Evolutionary conservation across 1,284 basidiomycete genomes (phyloP).

Genomic region (Pterula multifida): DNA sequence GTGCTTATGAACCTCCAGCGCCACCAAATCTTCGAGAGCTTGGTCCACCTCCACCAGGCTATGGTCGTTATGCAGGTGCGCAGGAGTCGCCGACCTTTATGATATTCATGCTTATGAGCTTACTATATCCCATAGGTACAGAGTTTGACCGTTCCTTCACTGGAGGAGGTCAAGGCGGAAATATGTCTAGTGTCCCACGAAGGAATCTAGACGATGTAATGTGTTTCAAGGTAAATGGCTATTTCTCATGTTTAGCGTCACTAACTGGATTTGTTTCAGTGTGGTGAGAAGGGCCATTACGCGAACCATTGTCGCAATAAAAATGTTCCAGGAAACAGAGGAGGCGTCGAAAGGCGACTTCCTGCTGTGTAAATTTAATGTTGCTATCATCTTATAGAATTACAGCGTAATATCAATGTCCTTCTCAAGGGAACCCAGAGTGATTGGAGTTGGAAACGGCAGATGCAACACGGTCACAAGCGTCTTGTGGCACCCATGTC

Average conservation of each 20-base stretch:
- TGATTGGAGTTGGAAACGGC: too few relatives aligned
- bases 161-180: constrained; percentile 23
- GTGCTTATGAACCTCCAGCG: constrained; percentile 70
- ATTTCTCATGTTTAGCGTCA: background rate
- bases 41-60: constrained; percentile 87
- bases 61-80: constrained; percentile 28
- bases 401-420: too few relatives aligned
- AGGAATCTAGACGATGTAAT: constrained; percentile 78
- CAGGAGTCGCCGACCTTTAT: background rate
- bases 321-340: constrained; percentile 72
- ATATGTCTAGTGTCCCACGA: constrained; percentile 33
- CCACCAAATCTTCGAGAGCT: constrained; percentile 68
- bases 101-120: background rate
- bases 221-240: constrained; percentile 69
- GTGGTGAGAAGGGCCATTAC: constrained; percentile 86
- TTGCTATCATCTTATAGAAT: too few relatives aligned
- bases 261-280: constrained; percentile 30
- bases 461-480: too few relatives aligned
- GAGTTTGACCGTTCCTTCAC: constrained; percentile 57
- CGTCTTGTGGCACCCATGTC: too few relatives aligned
- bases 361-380: too few relatives aligned
- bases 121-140: constrained; percentile 40
- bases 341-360: constrained; percentile 32
- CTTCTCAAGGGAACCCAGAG: too few relatives aligned
- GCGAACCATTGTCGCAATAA: constrained; percentile 88